Evolutionary conservation across 129 eudicot species (phyloP).

Genomic region (Escallonia herrerae): DNA sequence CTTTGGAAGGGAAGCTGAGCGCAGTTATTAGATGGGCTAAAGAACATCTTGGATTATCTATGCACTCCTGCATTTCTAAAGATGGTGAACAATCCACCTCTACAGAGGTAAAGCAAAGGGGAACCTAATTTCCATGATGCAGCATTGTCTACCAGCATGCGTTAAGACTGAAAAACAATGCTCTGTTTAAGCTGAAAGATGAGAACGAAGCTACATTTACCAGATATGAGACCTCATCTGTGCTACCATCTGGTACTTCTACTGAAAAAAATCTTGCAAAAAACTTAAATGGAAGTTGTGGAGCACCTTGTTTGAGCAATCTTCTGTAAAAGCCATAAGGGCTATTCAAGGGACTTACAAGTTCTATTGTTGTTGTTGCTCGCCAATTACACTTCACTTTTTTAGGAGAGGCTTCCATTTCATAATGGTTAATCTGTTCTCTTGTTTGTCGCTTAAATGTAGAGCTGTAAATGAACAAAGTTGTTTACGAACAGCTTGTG

Average conservation of each 20-base stretch:
- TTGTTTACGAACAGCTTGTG: no score
- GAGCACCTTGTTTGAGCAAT: background rate
- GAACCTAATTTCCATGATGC: background rate
- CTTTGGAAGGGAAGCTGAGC: constrained; percentile 40
- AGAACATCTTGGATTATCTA: constrained; percentile 19
- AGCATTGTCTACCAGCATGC: background rate
- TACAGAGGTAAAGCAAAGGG: background rate
- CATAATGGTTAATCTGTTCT: no score
- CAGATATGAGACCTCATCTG: background rate
- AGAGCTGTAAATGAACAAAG: no score
- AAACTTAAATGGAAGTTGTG: background rate
- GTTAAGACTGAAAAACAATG: background rate
- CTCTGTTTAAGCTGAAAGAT: background rate
- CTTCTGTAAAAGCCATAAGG: background rate
- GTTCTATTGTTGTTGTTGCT: no score
- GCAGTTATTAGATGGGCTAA: constrained; percentile 39
- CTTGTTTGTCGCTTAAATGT: no score
- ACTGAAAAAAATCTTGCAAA: background rate
- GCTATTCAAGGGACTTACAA: no score
- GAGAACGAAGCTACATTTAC: background rate
- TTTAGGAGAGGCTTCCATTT: no score
- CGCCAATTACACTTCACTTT: no score
- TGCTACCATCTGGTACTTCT: background rate
- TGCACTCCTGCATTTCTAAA: background rate
- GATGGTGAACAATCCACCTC: background rate